Base-by-base conservation (phyloP, 1,284 basidiomycete species). In the Ustilago esculenta region DNA sequence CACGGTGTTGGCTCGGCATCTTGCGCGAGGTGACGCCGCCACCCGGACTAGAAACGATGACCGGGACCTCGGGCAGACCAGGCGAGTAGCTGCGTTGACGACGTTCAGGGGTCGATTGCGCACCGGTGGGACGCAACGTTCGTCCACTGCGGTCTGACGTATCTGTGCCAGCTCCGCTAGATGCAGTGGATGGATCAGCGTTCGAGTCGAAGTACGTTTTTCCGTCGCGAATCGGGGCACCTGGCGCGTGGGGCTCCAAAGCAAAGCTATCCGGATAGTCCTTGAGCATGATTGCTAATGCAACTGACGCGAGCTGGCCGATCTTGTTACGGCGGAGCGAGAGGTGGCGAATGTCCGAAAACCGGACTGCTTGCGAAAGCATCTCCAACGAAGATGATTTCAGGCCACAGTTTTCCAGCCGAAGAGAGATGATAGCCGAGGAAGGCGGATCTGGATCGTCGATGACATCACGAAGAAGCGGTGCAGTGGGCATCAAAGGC, bases 311-410 rank as follows among this genome's bases (percentile, higher is more conserved):
- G 9, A 57, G 44, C 33, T 58, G 58, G 10, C 54, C 57, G 40
- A 80, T 75, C 45, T 58, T 58, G 66, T 79, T 79, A 29, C 73
- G 69, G 24, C 78, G 71, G 7, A 81, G 60, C 23, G 76, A 79
- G 8, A 81, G 51, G 34, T 81, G 80, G n/a, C 66, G 69, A 8
- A 81, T 58, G 12, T 73, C 67, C 5, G 77, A 80, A 40, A 53
- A 61, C 2, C 77, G 77, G 21, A 81, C 74, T 6, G 73, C 63
- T 21, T 75, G 59, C 1, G 76, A 72, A 0, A 81, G 51, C 48
- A 71, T 45, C 30, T 80, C 77, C 25, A 81, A 57, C 18, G 76
- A 52, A 8, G 61, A 54, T 3, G 73, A 56, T 33, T 73, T 69
- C 15, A 81, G 58, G 10, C 58, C 61, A 41, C 79, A 80, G 27